A percentile compares a stretch with the other conserved stretches of the same genome.
These are phyloP conservation scores for Botrytis byssoidea DNA, from an alignment of 2,329 filamentous ascomycete species.

Conservation along the genomic window DNA sequence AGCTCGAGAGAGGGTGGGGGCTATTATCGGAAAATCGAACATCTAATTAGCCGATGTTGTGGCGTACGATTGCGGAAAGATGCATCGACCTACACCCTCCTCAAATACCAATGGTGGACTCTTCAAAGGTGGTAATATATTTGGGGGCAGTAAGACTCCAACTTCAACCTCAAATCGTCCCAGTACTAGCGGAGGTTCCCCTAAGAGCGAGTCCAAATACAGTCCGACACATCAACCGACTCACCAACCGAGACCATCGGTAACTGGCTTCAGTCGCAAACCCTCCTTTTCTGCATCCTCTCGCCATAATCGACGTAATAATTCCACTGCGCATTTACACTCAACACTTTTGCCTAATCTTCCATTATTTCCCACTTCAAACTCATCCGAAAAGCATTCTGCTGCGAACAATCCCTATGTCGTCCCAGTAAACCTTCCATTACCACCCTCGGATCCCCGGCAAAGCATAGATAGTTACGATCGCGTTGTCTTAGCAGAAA, in stretches of 20 bases:
- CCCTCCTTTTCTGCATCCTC: constrained; percentile 48
- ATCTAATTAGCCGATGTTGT: constrained; percentile 19
- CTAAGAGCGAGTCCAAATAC: constrained; percentile 29
- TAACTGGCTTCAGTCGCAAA: constrained; percentile 54
- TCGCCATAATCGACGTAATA: constrained; percentile 44
- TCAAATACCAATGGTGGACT: constrained; percentile 25
- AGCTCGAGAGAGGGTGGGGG: not conserved
- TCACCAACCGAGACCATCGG: constrained; percentile 37
- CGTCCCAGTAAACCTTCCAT: constrained; percentile 19
- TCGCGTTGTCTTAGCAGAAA: constrained; percentile 23
- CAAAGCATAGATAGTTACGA: constrained; percentile 29
- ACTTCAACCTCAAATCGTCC: constrained; percentile 32
- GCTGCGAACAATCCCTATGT: constrained; percentile 26
- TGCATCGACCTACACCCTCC: constrained; percentile 24
- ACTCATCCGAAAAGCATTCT: constrained; percentile 29
- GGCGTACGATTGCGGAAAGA: constrained; percentile 14
- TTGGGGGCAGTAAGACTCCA: constrained; percentile 33
- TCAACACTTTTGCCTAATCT: constrained; percentile 17
- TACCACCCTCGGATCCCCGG: constrained; percentile 1
- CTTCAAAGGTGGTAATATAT: constrained; percentile 29
- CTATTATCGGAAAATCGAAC: not conserved
- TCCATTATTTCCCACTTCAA: constrained; percentile 4
- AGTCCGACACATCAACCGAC: constrained; percentile 16
- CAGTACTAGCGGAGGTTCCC: constrained; percentile 33
- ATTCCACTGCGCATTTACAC: constrained; percentile 38